Evolutionary conservation across 1,284 basidiomycete genomes (phyloP), one percentile per base, ranked within the genome.

Genomic region (Meripilus lineatus): DNA sequence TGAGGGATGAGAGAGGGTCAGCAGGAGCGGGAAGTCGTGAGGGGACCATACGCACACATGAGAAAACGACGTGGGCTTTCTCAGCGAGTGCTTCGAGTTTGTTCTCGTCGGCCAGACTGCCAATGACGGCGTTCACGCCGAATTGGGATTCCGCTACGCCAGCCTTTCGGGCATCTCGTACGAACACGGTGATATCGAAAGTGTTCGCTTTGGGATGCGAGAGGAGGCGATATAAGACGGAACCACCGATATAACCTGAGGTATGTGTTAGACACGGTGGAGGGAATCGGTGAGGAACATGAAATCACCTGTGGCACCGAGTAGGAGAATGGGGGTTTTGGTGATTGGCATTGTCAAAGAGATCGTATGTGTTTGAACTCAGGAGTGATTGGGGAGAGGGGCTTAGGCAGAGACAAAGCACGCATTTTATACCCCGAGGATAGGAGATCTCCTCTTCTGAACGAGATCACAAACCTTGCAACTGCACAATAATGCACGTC

Each of bases 141-240:
- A 56, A 50, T n/a, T n/a, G n/a, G n/a, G n/a, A n/a, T n/a, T n/a
- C n/a, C n/a, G n/a, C 15, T 41, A 10, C 32, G 51, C 42, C 5
- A 59, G 46, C 13, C 42, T 63, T 62, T 22, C 65, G 70, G 23
- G 64, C 47, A 55, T 44, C 48, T 4, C 47, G 50, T 13, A 38
- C 25, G 8, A 45, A 40, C 14, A 42, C 41, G 4, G 50, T 51
- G 13, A 48, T 51, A 2, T 48, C 34, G 24, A 48, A 44, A n/a
- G 43, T 44, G 10, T 26, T 22, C 8, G 50, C 40, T 20, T 38
- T 44, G n/a, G 38, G 46, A n/a, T 47, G 45, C 7, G 22, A 26
- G 8, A 47, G 39, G 5, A 50, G 39, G 10, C 38, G 38, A 11
- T 41, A 24, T n/a, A 51, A 42, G 18, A 51, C 36, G 15, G 41